Evolutionary conservation across 441 rosid species (phyloP), one percentile per base, ranked within the genome.

Genomic region (Kokia cookei): DNA sequence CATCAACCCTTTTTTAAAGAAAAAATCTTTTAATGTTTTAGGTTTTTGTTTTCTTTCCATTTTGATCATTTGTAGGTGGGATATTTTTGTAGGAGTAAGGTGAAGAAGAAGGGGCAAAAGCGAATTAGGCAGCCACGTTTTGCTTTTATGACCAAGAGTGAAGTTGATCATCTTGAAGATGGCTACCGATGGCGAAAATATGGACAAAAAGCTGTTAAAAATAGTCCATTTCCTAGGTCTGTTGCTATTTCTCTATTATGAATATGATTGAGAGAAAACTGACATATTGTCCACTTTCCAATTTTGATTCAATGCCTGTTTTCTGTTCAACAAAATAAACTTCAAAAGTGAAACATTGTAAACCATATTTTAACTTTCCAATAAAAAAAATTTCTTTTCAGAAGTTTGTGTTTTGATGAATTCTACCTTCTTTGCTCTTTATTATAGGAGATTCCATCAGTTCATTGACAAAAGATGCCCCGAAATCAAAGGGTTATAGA

Each of bases 131-230:
- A 94, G 84, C 93, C 88, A 2, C 87, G 98, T n/a, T 84, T 94
- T 57, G 97, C 97, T 63, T 94, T 94, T 81, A 81, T 94, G 97
- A 94, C 98, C 7, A 94, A 91, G 84, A 94, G 96, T 59, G 98
- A 94, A 77, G 88, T 94, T 27, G 97, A 94, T 82, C 92, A 94
- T 82, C 97, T 94, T 70, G 98, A 94, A 82, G 98, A 94, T 82
- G 98, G 98, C 19, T 94, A 94, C 75, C 78, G 98, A 14, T 92
- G 98, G 98, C 83, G 98, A 50, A 94, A 94, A 81, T 94, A 94
- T 79, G 98, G 98, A 72, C 98, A 92, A 68, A 94, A 94, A 65
- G 97, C 97, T 19, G 97, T 94, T n/a, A 94, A 94, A 77, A 91
- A 92, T 59, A 94, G 97, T 65, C 97, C 98, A 53, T 94, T 80